Conservation (phyloP, 768 basidiomycete genomes). For the Naganishia vishniacii region DNA sequence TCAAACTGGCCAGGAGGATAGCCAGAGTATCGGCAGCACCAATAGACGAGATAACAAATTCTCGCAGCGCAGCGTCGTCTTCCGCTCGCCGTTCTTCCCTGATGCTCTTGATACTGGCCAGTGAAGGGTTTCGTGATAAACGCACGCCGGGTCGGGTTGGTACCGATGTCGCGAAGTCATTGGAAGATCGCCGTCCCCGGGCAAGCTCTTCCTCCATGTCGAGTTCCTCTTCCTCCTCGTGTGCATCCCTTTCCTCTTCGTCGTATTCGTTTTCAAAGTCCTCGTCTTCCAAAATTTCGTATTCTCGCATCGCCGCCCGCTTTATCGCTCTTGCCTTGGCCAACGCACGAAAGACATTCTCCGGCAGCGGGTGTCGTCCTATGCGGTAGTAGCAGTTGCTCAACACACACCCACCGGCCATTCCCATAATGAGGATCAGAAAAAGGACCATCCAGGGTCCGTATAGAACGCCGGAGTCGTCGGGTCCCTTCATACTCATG, state of each 20-base stretch:
- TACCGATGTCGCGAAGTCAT: neutral
- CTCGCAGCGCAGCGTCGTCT: conserved; percentile 20
- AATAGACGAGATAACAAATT: conserved; percentile 24
- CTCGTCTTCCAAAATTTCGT: conserved; percentile 16
- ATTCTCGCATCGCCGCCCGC: conserved; percentile 16
- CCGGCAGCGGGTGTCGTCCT: conserved; percentile 20
- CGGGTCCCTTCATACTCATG: conserved; percentile 20
- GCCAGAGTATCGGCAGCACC: conserved; percentile 24
- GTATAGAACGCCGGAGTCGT: conserved; percentile 16
- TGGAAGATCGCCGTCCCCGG: conserved; percentile 3
- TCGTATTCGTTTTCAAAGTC: conserved; percentile 19
- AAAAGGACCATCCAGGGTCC: conserved; percentile 22
- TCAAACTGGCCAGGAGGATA: conserved; percentile 17
- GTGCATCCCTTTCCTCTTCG: conserved; percentile 19
- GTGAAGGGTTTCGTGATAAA: conserved; percentile 22
- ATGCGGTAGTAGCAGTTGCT: conserved; percentile 22
- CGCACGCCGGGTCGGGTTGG: conserved; percentile 3
- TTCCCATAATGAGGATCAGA: conserved; percentile 20
- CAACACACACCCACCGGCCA: conserved; percentile 2
- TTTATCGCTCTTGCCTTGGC: conserved; percentile 15
- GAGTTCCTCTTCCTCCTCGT: conserved; percentile 21
- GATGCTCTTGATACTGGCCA: conserved; percentile 19
- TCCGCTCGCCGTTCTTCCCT: conserved; percentile 22
- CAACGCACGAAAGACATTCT: conserved; percentile 17
- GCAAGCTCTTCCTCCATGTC: conserved; percentile 25